Evolutionary conservation across 352 stramenopile genomes (phyloP), one percentile per base, ranked within the genome.

Genomic region (Elongisporangium undulatum): DNA sequence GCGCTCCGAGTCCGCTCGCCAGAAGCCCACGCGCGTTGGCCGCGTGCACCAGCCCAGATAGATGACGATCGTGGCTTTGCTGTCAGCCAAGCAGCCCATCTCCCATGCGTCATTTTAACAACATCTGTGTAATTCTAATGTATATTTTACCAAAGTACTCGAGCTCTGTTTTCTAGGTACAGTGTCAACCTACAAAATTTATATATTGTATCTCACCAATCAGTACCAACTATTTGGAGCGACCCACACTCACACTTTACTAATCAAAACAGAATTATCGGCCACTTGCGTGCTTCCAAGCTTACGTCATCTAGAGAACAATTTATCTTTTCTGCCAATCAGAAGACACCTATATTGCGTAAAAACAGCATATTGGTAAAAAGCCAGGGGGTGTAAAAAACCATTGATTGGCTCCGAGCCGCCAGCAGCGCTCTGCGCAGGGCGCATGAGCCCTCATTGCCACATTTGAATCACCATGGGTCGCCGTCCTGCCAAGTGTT

Each of bases 401-500:
- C 29, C 29, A 41, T 41, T 41, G 29, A 41, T 41, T 41, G 29
- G 29, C 29, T 6, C 29, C 4, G 29, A 41, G 29, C 29, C 29
- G 13, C 29, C 29, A 41, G 29, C 5, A 41, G 29, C 29, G 4
- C 29, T 41, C 29, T 13, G 29, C 29, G 29, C 29, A 41, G 8
- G 29, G 29, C 29, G 9, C 29, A 41, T 15, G 5, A 15, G 29
- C 5, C 29, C 29, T 9, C 29, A 41, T 41, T 41, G 29, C 29
- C 29, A 41, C 29, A 41, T 41, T 41, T 41, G 29, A 4, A 41
- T 66, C 56, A 77, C 23, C 58, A 78, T 78, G 70, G 70, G 70
- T 72, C 70, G 70, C 59, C 70, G 94, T 98, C 97, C 97, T 72
- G 95, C 97, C 75, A 96, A 97, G 79, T 99, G 97, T 86, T 99